These are phyloP conservation scores for Penicillium maclennaniae DNA, from an alignment of 495 filamentous ascomycete genomes.

Conservation along the genomic window DNA sequence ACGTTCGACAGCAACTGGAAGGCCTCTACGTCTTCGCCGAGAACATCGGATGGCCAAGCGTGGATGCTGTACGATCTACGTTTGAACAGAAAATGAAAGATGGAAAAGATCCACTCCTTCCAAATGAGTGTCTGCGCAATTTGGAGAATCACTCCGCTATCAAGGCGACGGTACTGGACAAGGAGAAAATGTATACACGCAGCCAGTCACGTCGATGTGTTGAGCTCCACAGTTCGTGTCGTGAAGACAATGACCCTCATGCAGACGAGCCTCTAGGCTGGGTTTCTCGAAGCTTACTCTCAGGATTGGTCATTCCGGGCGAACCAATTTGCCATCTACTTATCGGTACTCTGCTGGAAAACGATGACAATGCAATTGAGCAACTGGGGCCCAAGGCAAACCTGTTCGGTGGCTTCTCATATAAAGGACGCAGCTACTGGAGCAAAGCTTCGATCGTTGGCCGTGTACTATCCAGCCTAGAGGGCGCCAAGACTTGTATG, in stretches of 20 bases:
- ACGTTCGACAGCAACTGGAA: constrained; percentile 43
- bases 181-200: constrained; percentile 32
- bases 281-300: constrained; percentile 75
- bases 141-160: background rate
- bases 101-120: constrained; percentile 8
- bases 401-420: constrained; percentile 76
- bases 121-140: background rate
- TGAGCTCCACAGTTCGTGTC: constrained; percentile 18
- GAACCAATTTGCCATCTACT: constrained; percentile 70
- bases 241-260: constrained; percentile 14
- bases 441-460: constrained; percentile 75
- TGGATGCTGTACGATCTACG: constrained; percentile 31
- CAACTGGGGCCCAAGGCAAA: constrained; percentile 65
- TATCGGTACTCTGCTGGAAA: constrained; percentile 75
- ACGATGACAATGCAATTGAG: constrained; percentile 60
- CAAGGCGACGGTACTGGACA: background rate
- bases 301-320: constrained; percentile 74
- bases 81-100: constrained; percentile 14
- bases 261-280: constrained; percentile 52
- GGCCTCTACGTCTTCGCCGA: constrained; percentile 50
- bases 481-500: constrained; percentile 69
- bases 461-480: constrained; percentile 63
- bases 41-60: constrained; percentile 47
- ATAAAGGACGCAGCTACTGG: constrained; percentile 71
- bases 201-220: constrained; percentile 28